These are phyloP conservation scores for Euptelea pleiosperma DNA, from an alignment of 164 flowering plant species.

Conservation along the genomic window DNA sequence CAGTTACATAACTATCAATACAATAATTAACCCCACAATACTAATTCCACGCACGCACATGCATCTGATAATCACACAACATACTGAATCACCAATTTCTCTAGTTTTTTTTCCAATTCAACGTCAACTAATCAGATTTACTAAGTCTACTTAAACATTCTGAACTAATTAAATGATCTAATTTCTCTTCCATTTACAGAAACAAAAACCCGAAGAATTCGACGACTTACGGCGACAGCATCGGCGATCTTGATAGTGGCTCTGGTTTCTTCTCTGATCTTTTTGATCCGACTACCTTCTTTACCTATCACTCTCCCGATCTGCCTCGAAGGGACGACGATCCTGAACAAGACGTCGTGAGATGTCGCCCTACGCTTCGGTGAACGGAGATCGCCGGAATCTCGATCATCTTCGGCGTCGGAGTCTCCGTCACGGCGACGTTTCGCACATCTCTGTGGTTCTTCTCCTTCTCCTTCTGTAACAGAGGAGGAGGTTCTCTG, in stretches of 20 bases:
- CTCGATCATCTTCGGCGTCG: conserved; percentile 1
- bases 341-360: conserved; percentile 56
- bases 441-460: conserved; percentile 22
- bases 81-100: neutral
- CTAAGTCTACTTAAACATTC: neutral
- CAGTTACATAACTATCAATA: no score
- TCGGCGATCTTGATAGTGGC: conserved; percentile 86
- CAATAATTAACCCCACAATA: no score
- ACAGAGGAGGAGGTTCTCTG: conserved; percentile 12
- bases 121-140: neutral
- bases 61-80: no score
- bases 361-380: conserved; percentile 45
- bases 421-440: conserved; percentile 40
- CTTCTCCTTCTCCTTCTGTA: conserved; percentile 8
- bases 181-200: neutral
- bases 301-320: conserved; percentile 85
- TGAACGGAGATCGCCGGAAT: conserved; percentile 8
- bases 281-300: conserved; percentile 65
- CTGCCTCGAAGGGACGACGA: conserved; percentile 78
- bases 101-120: neutral
- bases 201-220: no score
- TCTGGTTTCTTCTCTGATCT: conserved; percentile 68
- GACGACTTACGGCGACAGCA: conserved; percentile 56
- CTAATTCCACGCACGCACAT: no score
- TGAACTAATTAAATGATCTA: neutral